These are phyloP conservation scores for Debaryomyces robertsiae DNA, from an alignment of 1,139 yeast species.

Conservation along the genomic window DNA sequence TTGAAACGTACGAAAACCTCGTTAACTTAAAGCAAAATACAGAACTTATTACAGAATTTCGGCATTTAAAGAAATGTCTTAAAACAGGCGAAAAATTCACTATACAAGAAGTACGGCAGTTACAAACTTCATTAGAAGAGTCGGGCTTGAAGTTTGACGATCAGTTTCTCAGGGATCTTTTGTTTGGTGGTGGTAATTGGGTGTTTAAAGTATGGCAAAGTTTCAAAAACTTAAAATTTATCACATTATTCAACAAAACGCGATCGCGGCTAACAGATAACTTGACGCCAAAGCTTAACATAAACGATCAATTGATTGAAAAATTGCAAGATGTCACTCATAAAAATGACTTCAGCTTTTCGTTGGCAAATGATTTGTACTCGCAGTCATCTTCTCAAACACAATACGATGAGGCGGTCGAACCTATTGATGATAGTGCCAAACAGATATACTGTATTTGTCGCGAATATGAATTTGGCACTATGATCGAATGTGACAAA, in stretches of 20 bases:
- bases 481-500: conserved; percentile 77
- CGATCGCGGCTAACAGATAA: conserved; percentile 17
- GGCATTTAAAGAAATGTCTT: conserved; percentile 15
- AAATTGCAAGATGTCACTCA: conserved; percentile 33
- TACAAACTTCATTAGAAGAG: conserved; percentile 26
- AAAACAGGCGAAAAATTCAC: conserved; percentile 13
- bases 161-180: conserved; percentile 22
- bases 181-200: conserved; percentile 47
- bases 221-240: conserved; percentile 34
- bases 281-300: conserved; percentile 23
- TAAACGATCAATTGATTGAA: conserved; percentile 25
- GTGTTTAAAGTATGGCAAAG: conserved; percentile 27
- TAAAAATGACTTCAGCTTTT: conserved; percentile 40
- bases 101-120: conserved; percentile 28
- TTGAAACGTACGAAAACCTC: conserved; percentile 30
- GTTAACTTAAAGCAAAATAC: conserved; percentile 30
- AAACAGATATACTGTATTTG: conserved; percentile 63
- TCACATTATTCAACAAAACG: conserved; percentile 27
- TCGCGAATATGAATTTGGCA: conserved; percentile 65
- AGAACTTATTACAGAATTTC: conserved; percentile 25
- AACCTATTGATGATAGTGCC: conserved; percentile 15
- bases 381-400: conserved; percentile 31
- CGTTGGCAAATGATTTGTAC: conserved; percentile 40
- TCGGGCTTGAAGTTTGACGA: conserved; percentile 30
- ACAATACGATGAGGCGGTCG: conserved; percentile 14